Base-by-base conservation (phyloP, 257 asterid species). In the Paulownia fortunei region DNA sequence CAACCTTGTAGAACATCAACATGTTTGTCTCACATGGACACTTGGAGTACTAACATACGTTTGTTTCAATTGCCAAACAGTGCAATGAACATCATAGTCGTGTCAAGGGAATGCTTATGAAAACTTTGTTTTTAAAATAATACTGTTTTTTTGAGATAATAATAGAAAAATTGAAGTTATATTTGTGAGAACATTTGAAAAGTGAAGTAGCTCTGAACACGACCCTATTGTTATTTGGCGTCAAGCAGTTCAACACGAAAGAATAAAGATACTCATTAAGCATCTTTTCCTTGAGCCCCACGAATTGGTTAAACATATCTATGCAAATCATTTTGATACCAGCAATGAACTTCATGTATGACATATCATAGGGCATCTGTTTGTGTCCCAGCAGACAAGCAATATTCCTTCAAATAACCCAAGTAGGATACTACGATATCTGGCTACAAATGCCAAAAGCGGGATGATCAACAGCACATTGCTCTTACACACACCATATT, bases 401-500 rank as follows among this genome's bases (percentile, higher is more conserved):
- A 51, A 76, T 66, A 63, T 64, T 21, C 24, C 68, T 27, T 27
- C 23, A 61, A 34, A 39, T 10, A 61, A 67, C 72, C 54, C 69
- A 37, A 61, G 23, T 9, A 42, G 15, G 30, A 76, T 8, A 54
- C 0, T n/a, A 36, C 5, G 2, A 42, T 27, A 10, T 44, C 11
- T 13, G 60, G 54, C 37, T 71, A 41, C 55, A 71, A 71, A 64
- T 11, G 55, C 64, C 60, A 37, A 13, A 72, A 44, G 11, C 16
- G 4, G 73, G 18, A 30, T 30, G 24, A 80, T 12, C 15, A 24
- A 32, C 24, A 47, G 37, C 66, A n/a, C 55, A 34, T 49, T 12
- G 51, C 79, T 44, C 76, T 63, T 52, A 34, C 63, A 27, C 79
- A 36, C 60, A 12, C 54, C 73, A 68, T 66, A 55, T 73, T 5